Evolutionary conservation across 768 basidiomycete species (phyloP).

Genomic region (Pisolithus tinctorius): DNA sequence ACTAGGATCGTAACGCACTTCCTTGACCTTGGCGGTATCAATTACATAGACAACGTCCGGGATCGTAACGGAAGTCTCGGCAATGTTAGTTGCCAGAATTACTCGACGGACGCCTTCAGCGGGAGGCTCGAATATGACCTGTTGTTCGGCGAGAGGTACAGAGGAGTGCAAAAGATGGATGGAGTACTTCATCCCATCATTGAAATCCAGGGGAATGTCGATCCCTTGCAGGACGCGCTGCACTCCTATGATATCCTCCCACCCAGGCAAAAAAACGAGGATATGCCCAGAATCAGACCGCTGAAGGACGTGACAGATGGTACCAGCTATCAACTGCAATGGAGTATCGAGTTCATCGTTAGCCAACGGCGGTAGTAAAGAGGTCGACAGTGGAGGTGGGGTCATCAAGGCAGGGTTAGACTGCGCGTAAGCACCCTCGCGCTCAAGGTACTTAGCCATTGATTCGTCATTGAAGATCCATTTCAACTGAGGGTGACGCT

Average conservation of each 20-base stretch:
- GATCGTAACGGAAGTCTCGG: constrained; percentile 93
- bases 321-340: constrained; percentile 71
- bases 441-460: constrained; percentile 64
- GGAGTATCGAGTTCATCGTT: constrained; percentile 72
- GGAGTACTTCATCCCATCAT: constrained; percentile 47
- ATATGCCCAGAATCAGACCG: constrained; percentile 78
- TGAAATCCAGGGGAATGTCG: constrained; percentile 53
- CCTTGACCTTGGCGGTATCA: constrained; percentile 84
- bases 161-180: constrained; percentile 87
- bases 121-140: constrained; percentile 82
- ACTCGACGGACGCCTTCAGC: constrained; percentile 71
- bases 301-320: constrained; percentile 70
- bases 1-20: constrained; percentile 83
- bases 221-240: constrained; percentile 55
- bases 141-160: constrained; percentile 84
- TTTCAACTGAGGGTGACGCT: constrained; percentile 27
- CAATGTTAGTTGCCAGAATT: constrained; percentile 92
- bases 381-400: constrained; percentile 4
- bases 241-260: constrained; percentile 81
- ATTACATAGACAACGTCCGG: constrained; percentile 94
- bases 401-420: neutral
- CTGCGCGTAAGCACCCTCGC: constrained; percentile 38
- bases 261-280: constrained; percentile 87
- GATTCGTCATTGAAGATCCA: constrained; percentile 71
- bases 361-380: constrained; percentile 3